Evolutionary conservation across 352 stramenopile genomes (phyloP).

Genomic region (Pythium biforme): DNA sequence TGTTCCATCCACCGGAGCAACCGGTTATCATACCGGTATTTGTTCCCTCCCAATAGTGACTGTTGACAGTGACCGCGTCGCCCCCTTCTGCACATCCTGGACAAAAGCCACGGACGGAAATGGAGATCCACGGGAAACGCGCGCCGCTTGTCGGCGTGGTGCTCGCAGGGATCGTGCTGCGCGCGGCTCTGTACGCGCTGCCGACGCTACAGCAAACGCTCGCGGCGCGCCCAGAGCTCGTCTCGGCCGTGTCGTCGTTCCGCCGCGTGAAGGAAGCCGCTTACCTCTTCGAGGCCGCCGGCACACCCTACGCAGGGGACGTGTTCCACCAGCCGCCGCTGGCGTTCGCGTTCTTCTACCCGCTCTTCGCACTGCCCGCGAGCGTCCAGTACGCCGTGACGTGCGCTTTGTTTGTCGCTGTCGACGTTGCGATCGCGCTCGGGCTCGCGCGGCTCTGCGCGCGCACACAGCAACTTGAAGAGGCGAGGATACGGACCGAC

Average conservation of each 20-base stretch:
- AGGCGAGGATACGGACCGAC: constrained; percentile 37
- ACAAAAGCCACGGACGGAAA: not conserved
- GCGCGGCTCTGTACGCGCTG: constrained; percentile 37
- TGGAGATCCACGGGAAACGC: constrained; percentile 7
- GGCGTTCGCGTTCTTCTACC: constrained; percentile 68
- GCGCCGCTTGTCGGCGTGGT: constrained; percentile 11
- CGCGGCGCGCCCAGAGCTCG: constrained; percentile 57
- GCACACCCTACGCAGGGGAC: constrained; percentile 73
- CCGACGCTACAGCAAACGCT: constrained; percentile 40
- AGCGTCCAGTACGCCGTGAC: constrained; percentile 30
- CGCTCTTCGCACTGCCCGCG: constrained; percentile 31
- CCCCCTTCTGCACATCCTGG: not conserved
- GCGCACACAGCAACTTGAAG: constrained; percentile 43
- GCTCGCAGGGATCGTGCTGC: constrained; percentile 35
- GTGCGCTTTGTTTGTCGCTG: constrained; percentile 44
- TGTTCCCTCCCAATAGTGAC: constrained; percentile 1
- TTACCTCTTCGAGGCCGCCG: constrained; percentile 44
- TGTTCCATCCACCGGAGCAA: too few relatives aligned
- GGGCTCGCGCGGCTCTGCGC: constrained; percentile 57
- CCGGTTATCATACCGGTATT: not conserved
- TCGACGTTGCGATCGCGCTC: constrained; percentile 59
- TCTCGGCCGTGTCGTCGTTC: constrained; percentile 63
- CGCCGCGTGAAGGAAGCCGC: constrained; percentile 56
- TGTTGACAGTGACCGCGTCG: not conserved
- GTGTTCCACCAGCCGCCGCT: constrained; percentile 83